These are phyloP conservation scores for Hirsutella minnesotensis DNA, from an alignment of 2,329 filamentous ascomycete species.

Conservation along the genomic window DNA sequence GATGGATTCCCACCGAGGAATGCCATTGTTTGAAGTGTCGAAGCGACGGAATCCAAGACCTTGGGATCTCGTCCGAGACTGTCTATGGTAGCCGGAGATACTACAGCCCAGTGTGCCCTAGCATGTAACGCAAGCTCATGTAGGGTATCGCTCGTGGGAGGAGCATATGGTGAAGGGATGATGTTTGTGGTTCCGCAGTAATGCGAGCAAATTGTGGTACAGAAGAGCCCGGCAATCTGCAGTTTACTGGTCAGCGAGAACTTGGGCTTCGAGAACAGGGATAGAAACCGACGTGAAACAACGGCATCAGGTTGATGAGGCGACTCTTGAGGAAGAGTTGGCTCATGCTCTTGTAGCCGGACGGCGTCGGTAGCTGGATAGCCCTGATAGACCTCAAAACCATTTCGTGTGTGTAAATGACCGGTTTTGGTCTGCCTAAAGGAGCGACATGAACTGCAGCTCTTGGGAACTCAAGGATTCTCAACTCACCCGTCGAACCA, in stretches of 20 bases:
- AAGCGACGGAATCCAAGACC: neutral
- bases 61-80: neutral
- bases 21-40: neutral
- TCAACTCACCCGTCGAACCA: conserved; percentile 4
- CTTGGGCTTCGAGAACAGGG: neutral
- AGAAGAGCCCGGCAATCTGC: neutral
- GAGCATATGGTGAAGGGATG: neutral
- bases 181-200: neutral
- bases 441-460: neutral
- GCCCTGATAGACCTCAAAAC: neutral
- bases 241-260: neutral
- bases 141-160: neutral
- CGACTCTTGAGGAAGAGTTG: neutral
- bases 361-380: neutral
- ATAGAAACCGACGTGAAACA: neutral
- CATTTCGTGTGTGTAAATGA: neutral
- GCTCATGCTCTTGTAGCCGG: neutral
- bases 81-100: neutral
- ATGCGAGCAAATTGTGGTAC: neutral
- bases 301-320: neutral
- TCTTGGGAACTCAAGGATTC: neutral
- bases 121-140: neutral
- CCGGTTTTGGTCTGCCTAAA: neutral
- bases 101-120: neutral
- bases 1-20: conserved; percentile 1